Evolutionary conservation across 1,284 basidiomycete genomes (phyloP), one percentile per base, ranked within the genome.

Genomic region (Cryptococcus maquisensis): DNA sequence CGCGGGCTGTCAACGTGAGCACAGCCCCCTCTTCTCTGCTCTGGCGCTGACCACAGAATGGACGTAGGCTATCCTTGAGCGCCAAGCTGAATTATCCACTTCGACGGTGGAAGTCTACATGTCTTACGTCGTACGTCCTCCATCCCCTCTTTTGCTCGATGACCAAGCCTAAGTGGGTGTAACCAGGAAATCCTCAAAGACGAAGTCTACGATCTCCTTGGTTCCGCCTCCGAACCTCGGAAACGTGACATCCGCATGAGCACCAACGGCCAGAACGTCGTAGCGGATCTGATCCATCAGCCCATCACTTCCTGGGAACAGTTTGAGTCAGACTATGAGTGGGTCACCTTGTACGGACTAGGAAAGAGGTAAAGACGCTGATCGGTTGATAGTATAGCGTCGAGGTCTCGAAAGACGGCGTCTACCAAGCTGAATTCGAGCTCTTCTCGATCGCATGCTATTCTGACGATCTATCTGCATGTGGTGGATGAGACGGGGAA

Each of bases 401-500:
- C 83, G 18, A 83, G 83, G 56, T 82, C 83, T 54, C 85, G 88
- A 36, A 88, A 86, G n/a, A 86, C 86, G 18, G 87, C 86, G n/a
- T 80, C 86, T 4, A 92, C 89, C 1, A 86, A 86, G 56, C 79
- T 91, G 53, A 92, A 92, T 66, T 80, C 80, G 24, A 81, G 82
- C 5, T 90, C 87, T 0, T 91, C 89, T 26, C 84, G 88, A 50
- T 89, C 87, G 1, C 89, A 92, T 77, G 87, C 89, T 3, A 84
- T 91, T 26, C 76, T 91, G 37, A 87, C 86, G 3, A 79, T 92
- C 37, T 80, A 85, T 55, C 79, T 92, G 37, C 80, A 85, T 55
- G 81, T 85, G 9, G 52, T 64, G 28, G 18, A 26, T 8, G 28
- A 32, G 12, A 1, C 21, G 6, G 37, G 23, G 5, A 49, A 55